Percentiles rank a stretch among this genome's conserved stretches.
These are phyloP conservation scores for Pestalotiopsis sp. DNA, from an alignment of 2,329 filamentous ascomycete genomes.

Conservation along the genomic window DNA sequence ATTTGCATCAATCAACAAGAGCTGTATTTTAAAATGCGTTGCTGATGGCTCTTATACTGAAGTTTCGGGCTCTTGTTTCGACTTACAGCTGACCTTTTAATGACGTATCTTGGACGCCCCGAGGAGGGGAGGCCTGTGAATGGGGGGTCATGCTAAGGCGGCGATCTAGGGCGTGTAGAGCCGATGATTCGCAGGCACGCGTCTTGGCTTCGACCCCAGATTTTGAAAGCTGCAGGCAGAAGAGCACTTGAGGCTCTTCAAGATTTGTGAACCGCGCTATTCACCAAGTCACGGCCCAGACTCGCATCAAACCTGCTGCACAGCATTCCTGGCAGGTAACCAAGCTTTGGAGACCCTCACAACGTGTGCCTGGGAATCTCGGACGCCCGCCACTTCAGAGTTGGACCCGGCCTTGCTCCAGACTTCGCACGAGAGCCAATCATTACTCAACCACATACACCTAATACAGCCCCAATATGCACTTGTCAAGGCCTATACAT, in stretches of 20 bases:
- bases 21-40: neutral
- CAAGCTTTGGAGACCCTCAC: neutral
- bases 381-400: neutral
- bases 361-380: neutral
- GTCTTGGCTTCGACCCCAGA: conserved; percentile 7
- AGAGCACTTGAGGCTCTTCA: neutral
- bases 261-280: neutral
- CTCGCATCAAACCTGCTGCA: neutral
- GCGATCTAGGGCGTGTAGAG: conserved; percentile 10
- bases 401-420: neutral
- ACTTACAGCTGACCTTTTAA: conserved; percentile 23
- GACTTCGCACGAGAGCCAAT: neutral
- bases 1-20: neutral
- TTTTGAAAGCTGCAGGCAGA: conserved; percentile 10
- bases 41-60: conserved; percentile 7
- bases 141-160: conserved; percentile 23
- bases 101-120: conserved; percentile 30
- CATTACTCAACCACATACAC: neutral
- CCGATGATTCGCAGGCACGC: conserved; percentile 14
- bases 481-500: neutral
- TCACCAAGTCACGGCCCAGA: neutral
- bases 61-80: conserved; percentile 18
- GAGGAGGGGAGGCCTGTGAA: conserved; percentile 26
- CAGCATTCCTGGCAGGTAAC: conserved; percentile 2
- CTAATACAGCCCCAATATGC: neutral